A percentile compares a stretch with the other conserved stretches of the same genome.
phyloP scores from a whole-genome alignment of 257 asterid species.

The Lithospermum erythrorhizon region DNA sequence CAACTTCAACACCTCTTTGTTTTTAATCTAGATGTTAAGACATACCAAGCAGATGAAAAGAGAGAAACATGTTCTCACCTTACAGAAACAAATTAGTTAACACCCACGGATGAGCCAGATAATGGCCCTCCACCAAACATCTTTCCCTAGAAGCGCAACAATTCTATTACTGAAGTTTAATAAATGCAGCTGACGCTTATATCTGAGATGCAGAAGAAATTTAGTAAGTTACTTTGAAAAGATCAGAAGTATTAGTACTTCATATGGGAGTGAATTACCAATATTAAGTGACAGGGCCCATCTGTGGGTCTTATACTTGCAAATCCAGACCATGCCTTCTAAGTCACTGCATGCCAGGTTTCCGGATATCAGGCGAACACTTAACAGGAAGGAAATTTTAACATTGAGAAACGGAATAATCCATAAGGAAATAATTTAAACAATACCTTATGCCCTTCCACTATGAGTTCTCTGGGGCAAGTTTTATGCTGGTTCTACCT shows the following conservation, averaged over 20 bases:
- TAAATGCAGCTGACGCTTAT: slow-evolving; percentile 99
- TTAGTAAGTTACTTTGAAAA: not conserved
- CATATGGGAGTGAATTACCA: slow-evolving; percentile 27
- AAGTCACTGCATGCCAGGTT: slow-evolving; percentile 87
- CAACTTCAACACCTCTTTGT: slow-evolving; percentile 97
- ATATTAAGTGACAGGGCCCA: slow-evolving; percentile 97
- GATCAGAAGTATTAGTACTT: not conserved
- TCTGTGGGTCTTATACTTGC: slow-evolving; percentile 99
- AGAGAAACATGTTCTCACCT: not conserved
- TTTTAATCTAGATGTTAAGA: slow-evolving; percentile 51
- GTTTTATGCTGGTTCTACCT: slow-evolving; percentile 27
- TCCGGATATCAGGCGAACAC: slow-evolving; percentile 82
- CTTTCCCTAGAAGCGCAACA: slow-evolving; percentile 83
- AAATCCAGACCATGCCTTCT: slow-evolving; percentile 99
- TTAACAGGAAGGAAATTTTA: slow-evolving; percentile 80
- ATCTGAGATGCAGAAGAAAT: slow-evolving; percentile 29
- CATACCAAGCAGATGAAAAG: not conserved
- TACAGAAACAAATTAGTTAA: not conserved
- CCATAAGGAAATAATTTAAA: not conserved
- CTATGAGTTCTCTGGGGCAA: not conserved
- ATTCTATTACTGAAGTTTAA: slow-evolving; percentile 93
- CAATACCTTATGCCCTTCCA: not conserved
- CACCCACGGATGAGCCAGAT: slow-evolving; percentile 58
- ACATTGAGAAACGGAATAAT: slow-evolving; percentile 6
- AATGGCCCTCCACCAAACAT: slow-evolving; percentile 73